Conservation (phyloP, 73 alveolate genomes). For the Symbiodinium pilosum region DNA sequence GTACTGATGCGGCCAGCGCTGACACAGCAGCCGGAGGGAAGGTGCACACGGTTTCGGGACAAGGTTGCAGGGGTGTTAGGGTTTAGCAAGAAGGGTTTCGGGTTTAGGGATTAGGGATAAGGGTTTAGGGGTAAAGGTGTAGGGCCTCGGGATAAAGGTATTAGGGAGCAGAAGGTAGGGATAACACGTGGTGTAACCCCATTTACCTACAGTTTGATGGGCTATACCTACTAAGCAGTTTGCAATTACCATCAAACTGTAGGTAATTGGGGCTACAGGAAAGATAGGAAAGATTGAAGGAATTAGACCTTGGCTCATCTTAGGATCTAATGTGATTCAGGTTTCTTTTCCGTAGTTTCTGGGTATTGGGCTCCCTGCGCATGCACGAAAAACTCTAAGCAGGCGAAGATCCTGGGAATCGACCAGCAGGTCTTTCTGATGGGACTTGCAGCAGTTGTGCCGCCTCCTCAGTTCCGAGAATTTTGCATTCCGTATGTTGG, state of each 20-base stretch:
- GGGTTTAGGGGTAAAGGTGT: neutral
- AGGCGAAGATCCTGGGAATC: neutral
- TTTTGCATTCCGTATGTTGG: no score
- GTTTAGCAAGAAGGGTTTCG: neutral
- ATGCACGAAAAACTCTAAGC: neutral
- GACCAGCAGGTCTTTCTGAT: neutral
- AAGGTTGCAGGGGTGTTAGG: neutral
- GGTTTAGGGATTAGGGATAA: neutral
- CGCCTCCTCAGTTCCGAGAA: neutral
- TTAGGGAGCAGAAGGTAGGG: no score
- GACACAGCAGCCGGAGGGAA: no score
- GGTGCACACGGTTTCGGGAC: neutral
- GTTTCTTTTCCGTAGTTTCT: no score
- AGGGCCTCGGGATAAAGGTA: no score
- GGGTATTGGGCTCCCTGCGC: no score
- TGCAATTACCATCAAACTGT: no score
- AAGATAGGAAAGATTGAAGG: neutral
- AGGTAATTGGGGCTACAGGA: no score
- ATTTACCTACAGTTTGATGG: no score
- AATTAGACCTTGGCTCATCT: neutral
- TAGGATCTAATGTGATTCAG: no score
- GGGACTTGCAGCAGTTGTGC: neutral
- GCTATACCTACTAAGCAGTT: no score
- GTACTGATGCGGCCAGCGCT: neutral
- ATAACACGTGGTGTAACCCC: no score